Evolutionary conservation across 2,329 filamentous ascomycete species (phyloP).

Genomic region (Huntiella bhutanensis): DNA sequence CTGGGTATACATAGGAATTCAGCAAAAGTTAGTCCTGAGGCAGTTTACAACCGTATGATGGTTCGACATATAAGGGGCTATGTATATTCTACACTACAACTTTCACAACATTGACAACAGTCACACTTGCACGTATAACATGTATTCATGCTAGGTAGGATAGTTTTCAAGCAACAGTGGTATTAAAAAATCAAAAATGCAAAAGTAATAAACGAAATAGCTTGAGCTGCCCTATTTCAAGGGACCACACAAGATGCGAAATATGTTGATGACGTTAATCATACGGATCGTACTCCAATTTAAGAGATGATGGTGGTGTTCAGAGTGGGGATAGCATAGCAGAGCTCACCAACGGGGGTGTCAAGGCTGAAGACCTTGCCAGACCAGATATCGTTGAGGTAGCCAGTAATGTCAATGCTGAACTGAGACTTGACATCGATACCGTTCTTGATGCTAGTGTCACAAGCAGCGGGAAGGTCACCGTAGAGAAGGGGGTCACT

Average conservation of each 20-base stretch:
- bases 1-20: no score
- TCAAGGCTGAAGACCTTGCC: not conserved
- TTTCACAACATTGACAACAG: no score
- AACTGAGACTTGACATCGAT: not conserved
- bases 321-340: not conserved
- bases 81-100: no score
- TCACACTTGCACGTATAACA: no score
- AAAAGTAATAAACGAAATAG: no score
- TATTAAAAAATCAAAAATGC: no score
- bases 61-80: no score
- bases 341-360: not conserved
- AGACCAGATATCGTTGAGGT: not conserved
- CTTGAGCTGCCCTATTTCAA: no score
- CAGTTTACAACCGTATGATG: no score
- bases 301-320: constrained; percentile 4
- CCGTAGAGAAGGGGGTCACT: not conserved
- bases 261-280: not conserved
- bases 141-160: no score
- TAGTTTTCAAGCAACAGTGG: no score
- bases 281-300: not conserved
- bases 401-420: not conserved
- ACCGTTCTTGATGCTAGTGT: constrained; percentile 1
- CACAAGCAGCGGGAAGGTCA: constrained; percentile 1
- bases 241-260: not conserved
- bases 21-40: no score